Base-by-base conservation (phyloP, 805 yeast species). In the Saturnispora quitensis region DNA sequence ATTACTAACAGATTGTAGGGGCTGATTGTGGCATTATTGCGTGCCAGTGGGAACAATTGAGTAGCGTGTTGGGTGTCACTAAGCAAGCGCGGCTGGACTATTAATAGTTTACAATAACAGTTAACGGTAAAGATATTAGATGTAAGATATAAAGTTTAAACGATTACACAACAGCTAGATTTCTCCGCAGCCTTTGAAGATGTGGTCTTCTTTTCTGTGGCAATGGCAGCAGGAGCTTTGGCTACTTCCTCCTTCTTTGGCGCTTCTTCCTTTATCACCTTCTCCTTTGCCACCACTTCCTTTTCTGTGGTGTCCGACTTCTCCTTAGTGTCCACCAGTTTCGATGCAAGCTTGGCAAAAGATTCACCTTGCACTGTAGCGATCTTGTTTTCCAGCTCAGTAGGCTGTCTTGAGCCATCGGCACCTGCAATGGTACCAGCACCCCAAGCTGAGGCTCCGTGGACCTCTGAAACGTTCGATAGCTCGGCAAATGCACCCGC, bases 401-500 rank as follows among this genome's bases (percentile, higher is more conserved):
- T 64, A 44, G 89, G 85, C 57, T 66, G 68, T 73, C 91, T 82
- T 42, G 88, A 77, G 60, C 95, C 95, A 62, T 84, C 89, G 24
- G 80, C 71, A 57, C 84, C 91, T 35, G 95, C 88, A 58, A 76
- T 74, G 53, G 86, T 72, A 63, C 91, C 93, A 43, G 95, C 89
- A 69, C 95, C 95, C 85, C 89, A 88, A 50, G 95, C 78, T 51
- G 90, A 79, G 60, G 85, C 84, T 61, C 95, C 95, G 64, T 84
- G 90, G 52, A 77, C 74, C 70, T 83, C 90, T 20, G 73, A 75
- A 53, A 84, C 62, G 66, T 75, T 75, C 47, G 75, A 64, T 60
- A 81, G 66, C 53, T 77, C 76, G 47, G 77, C 75, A 64, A 81
- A 80, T 40, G 73, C 75, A 36, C 74, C 68, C 50, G 75, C 80